Evolutionary conservation across 2,329 filamentous ascomycete genomes (phyloP).

Genomic region (Didymella glomerata): DNA sequence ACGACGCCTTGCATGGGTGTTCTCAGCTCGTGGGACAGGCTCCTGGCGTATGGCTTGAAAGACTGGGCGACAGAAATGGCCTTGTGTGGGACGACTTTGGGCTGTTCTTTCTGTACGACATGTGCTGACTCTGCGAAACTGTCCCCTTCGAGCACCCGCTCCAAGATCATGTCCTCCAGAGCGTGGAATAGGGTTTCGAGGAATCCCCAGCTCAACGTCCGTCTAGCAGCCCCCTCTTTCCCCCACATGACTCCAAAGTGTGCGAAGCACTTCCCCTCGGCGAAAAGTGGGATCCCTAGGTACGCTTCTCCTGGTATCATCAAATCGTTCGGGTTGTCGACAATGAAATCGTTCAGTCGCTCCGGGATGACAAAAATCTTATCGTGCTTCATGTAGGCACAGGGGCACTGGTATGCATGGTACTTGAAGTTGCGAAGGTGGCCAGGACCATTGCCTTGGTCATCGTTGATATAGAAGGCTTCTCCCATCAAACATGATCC

Average conservation of each 20-base stretch:
- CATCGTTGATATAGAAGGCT: conserved; percentile 72
- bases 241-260: conserved; percentile 80
- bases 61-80: conserved; percentile 68
- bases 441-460: conserved; percentile 56
- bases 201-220: conserved; percentile 69
- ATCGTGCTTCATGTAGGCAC: conserved; percentile 74
- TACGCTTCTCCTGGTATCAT: conserved; percentile 72
- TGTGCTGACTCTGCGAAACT: conserved; percentile 51
- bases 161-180: conserved; percentile 71
- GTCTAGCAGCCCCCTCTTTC: conserved; percentile 64
- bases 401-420: conserved; percentile 70
- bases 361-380: conserved; percentile 75
- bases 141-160: conserved; percentile 64
- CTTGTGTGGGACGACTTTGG: conserved; percentile 62
- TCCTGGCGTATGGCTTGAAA: conserved; percentile 75
- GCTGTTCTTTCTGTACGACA: conserved; percentile 34
- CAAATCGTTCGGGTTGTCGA: conserved; percentile 68
- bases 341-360: conserved; percentile 65
- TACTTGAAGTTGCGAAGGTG: conserved; percentile 70
- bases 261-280: conserved; percentile 70
- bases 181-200: conserved; percentile 74
- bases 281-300: conserved; percentile 71
- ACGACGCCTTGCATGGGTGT: conserved; percentile 81
- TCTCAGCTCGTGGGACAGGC: conserved; percentile 74
- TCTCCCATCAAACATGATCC: conserved; percentile 71